Base-by-base conservation (phyloP, 2,329 filamentous ascomycete species). In the Bipolaris sorokiniana region DNA sequence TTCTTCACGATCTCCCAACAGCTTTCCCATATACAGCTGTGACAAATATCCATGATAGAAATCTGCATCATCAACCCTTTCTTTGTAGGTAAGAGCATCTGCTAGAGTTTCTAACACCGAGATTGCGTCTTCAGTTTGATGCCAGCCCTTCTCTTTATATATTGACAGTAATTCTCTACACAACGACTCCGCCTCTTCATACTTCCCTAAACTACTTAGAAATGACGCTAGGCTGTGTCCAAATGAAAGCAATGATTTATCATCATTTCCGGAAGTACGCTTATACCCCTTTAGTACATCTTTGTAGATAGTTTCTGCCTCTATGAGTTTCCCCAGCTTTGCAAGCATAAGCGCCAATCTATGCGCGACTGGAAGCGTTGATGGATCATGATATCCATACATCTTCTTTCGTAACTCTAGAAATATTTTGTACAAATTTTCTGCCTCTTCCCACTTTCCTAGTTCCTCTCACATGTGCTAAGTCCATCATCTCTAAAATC, bases 71-170 rank as follows among this genome's bases (percentile, higher is more conserved):
- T n/a, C 34, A 6, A 6, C 15, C 34, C 2, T 15, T 36, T n/a
- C 4, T 1, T n/a, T 3, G 6, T 16, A 2, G 4, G 5, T 10
- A 2, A 16, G 15, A 15, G 16, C 1, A 1, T n/a, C 11, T 15
- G 34, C 34, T 7, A 36, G 23, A 6, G 5, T 36, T n/a, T n/a
- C 7, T 36, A 15, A 6, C 7, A 26, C 23, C 1, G 1, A 7
- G 15, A 36, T 0, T 2, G 34, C 6, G 15, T 7, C n/a, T 16
- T 36, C 15, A 1, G 34, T 15, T 6, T n/a, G 34, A 15, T 36
- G 5, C n/a, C 3, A 15, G 16, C 1, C 13, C 5, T 7, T 7
- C 34, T 36, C 6, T 36, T 36, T 15, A 15, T 36, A 36, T 16
- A 15, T 1, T 2, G 3, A 22, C 3, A 41, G 13, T 4, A 3